Evolutionary conservation across 1,284 basidiomycete species (phyloP).

Genomic region (Sporisorium graminicola): DNA sequence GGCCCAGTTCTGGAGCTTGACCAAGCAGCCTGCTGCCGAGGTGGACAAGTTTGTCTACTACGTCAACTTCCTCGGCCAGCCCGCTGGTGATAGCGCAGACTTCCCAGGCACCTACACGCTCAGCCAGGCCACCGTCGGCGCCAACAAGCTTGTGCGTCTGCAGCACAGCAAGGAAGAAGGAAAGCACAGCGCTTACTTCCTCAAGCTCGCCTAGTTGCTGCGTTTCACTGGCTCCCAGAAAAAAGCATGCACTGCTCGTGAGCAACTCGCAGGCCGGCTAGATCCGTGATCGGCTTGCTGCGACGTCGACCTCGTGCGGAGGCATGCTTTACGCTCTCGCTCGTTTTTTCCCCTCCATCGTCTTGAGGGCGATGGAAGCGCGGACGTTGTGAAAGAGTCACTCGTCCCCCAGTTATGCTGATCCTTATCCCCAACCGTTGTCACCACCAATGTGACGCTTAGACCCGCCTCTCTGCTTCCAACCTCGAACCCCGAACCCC

Average conservation of each 20-base stretch:
- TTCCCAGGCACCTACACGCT: slow-evolving; percentile 41
- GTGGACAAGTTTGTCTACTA: slow-evolving; percentile 34
- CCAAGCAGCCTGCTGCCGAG: slow-evolving; percentile 37
- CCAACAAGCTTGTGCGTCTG: slow-evolving; percentile 41
- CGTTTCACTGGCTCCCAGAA: background rate
- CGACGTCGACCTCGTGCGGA: background rate
- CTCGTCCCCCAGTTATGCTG: background rate
- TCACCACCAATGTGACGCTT: no score
- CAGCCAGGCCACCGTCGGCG: slow-evolving; percentile 12
- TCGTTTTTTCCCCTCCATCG: background rate
- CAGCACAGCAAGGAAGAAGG: slow-evolving; percentile 26
- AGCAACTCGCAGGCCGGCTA: background rate
- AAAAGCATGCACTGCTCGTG: slow-evolving; percentile 4
- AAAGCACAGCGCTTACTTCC: slow-evolving; percentile 33
- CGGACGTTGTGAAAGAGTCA: no score
- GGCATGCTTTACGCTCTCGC: background rate
- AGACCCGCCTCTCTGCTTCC: no score
- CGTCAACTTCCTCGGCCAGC: slow-evolving; percentile 48
- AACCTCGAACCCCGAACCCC: background rate
- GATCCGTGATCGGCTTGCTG: slow-evolving; percentile 13
- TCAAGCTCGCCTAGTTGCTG: slow-evolving; percentile 31
- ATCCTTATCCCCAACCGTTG: background rate
- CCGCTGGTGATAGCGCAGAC: slow-evolving; percentile 24
- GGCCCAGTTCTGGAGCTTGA: slow-evolving; percentile 51
- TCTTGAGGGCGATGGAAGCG: background rate